Conservation (phyloP, 2,329 filamentous ascomycete species). For the Capronia coronata region DNA sequence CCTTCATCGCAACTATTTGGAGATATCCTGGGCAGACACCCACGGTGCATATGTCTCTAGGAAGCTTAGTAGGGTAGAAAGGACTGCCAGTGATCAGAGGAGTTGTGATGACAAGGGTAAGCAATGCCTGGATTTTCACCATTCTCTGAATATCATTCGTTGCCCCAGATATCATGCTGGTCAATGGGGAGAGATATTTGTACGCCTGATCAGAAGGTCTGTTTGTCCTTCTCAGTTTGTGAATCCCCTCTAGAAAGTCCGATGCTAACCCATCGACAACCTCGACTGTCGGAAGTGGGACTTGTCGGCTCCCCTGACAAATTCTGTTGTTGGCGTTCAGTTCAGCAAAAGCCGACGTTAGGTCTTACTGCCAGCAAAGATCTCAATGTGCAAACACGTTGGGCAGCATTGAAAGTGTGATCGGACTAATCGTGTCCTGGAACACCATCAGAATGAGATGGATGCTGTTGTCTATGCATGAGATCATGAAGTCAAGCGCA, state of each 20-base stretch:
- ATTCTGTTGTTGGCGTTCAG: background rate
- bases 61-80: background rate
- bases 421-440: background rate
- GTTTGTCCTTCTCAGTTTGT: background rate
- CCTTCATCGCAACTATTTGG: background rate
- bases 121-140: background rate
- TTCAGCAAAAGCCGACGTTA: background rate
- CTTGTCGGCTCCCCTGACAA: background rate
- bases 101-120: background rate
- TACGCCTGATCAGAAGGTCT: background rate
- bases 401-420: background rate
- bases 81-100: background rate
- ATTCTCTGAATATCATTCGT: background rate
- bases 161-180: background rate
- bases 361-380: background rate
- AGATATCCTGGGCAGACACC: background rate
- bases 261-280: background rate
- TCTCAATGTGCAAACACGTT: background rate
- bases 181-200: background rate
- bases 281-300: background rate
- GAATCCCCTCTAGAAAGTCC: background rate
- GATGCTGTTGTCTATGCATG: too few species aligned
- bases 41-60: background rate
- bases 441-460: background rate
- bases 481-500: slow-evolving; percentile 4